Percentiles rank a stretch among this genome's conserved stretches.
These are phyloP conservation scores for Cyberlindnera suaveolens DNA, from an alignment of 805 yeast species.

Conservation along the genomic window DNA sequence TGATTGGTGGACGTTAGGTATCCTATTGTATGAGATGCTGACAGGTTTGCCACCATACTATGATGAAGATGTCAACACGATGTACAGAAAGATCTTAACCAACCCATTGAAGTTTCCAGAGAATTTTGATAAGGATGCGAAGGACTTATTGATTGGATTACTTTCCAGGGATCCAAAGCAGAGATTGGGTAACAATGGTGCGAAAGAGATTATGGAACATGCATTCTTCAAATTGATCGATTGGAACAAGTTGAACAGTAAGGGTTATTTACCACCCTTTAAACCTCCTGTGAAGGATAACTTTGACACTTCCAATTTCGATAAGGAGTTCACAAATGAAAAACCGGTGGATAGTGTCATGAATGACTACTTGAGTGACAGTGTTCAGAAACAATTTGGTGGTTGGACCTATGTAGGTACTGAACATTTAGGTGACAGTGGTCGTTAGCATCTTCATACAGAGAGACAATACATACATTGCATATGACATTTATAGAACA, in stretches of 20 bases:
- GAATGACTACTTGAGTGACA: conserved; percentile 83
- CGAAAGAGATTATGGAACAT: conserved; percentile 77
- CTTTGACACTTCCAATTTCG: conserved; percentile 89
- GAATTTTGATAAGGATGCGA: conserved; percentile 80
- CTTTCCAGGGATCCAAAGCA: conserved; percentile 79
- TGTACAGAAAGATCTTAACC: conserved; percentile 90
- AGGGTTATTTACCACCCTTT: conserved; percentile 92
- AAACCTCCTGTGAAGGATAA: conserved; percentile 86
- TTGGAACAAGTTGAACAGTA: conserved; percentile 76
- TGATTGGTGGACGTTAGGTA: conserved; percentile 99
- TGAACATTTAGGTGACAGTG: conserved; percentile 34
- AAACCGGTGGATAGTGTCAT: conserved; percentile 94
- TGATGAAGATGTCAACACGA: conserved; percentile 86
- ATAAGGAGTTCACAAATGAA: conserved; percentile 85
- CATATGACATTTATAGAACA: neutral
- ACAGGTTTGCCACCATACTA: conserved; percentile 97
- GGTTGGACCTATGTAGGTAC: conserved; percentile 96
- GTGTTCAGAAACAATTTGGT: conserved; percentile 96
- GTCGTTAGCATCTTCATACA: conserved; percentile 1
- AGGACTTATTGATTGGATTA: conserved; percentile 67
- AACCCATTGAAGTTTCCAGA: conserved; percentile 87
- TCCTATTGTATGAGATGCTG: conserved; percentile 88
- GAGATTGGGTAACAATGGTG: conserved; percentile 75
- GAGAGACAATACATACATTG: too few species aligned
- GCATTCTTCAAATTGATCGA: conserved; percentile 84